These are phyloP conservation scores for Gaultheria prostrata DNA, from an alignment of 148 eudicot species.

Conservation along the genomic window DNA sequence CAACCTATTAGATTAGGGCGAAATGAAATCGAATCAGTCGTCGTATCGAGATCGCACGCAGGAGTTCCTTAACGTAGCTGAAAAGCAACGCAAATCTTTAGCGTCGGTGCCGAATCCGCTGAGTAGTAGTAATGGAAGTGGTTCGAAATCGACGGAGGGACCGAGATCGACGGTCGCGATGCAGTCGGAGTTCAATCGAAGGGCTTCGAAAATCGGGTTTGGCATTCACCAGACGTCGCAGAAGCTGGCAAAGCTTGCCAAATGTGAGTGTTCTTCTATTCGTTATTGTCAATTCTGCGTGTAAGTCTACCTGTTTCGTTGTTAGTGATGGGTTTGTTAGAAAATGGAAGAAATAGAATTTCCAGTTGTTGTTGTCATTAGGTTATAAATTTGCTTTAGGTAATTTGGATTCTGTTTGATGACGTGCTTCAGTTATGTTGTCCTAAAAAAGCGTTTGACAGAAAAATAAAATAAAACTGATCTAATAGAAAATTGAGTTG, in stretches of 20 bases:
- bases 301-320: not conserved
- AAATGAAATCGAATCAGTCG: conserved; percentile 13
- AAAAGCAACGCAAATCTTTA: conserved; percentile 42
- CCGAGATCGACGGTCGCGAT: conserved; percentile 42
- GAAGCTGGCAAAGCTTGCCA: conserved; percentile 77
- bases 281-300: not conserved
- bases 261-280: conserved; percentile 42
- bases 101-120: conserved; percentile 27
- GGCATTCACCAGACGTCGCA: conserved; percentile 82
- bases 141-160: conserved; percentile 26
- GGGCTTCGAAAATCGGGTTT: conserved; percentile 71
- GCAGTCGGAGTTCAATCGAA: conserved; percentile 66
- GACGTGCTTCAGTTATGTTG: too few relatives aligned
- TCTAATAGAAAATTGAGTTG: not conserved
- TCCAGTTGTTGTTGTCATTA: not conserved
- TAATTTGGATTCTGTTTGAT: too few relatives aligned
- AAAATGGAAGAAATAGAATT: not conserved
- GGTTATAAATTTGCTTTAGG: not conserved
- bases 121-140: conserved; percentile 14
- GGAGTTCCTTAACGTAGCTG: conserved; percentile 56
- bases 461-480: too few relatives aligned
- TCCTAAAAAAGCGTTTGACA: too few relatives aligned
- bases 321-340: not conserved
- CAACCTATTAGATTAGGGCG: not conserved
- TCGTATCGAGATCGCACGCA: conserved; percentile 65